phyloP scores from a whole-genome alignment of 495 filamentous ascomycete genomes.

The Aspergillus olivimuriae region DNA sequence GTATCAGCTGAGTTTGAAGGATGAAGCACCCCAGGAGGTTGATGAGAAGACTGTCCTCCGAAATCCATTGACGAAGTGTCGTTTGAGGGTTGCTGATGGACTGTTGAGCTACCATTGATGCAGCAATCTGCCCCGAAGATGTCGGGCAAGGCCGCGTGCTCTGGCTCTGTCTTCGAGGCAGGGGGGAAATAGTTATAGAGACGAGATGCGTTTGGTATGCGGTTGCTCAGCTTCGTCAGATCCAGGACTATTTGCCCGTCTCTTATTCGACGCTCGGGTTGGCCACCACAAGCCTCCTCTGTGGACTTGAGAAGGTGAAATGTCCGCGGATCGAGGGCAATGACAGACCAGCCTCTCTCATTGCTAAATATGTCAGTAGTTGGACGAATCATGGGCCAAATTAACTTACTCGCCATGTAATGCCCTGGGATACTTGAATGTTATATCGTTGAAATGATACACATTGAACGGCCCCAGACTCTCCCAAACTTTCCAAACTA shows the following conservation, averaged over 20 bases:
- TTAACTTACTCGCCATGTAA: slow-evolving; percentile 16
- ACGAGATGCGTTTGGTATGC: slow-evolving; percentile 23
- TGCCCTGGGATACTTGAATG: slow-evolving; percentile 12
- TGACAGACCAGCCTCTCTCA: slow-evolving; percentile 42
- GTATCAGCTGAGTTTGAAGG: slow-evolving; percentile 13
- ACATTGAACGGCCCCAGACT: slow-evolving; percentile 21
- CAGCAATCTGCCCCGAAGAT: slow-evolving; percentile 25
- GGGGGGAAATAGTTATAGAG: slow-evolving; percentile 23
- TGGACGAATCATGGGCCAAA: neutral
- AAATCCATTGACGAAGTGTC: too few species aligned
- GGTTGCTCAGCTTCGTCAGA: slow-evolving; percentile 19
- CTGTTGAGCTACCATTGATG: slow-evolving; percentile 13
- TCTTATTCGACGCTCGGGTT: slow-evolving; percentile 17
- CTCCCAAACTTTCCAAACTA: slow-evolving; percentile 63
- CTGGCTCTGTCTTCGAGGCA: slow-evolving; percentile 12
- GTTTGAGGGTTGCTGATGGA: too few species aligned
- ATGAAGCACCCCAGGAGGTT: slow-evolving; percentile 4
- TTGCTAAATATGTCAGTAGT: slow-evolving; percentile 11
- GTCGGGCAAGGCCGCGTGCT: slow-evolving; percentile 20
- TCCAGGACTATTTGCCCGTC: slow-evolving; percentile 21
- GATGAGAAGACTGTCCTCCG: neutral
- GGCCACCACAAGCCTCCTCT: slow-evolving; percentile 42
- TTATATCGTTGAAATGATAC: slow-evolving; percentile 23
- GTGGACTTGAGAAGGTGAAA: slow-evolving; percentile 29
- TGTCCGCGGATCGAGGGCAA: slow-evolving; percentile 44